phyloP scores from a whole-genome alignment of 208 protist species.

The Hexamita inflata region DNA sequence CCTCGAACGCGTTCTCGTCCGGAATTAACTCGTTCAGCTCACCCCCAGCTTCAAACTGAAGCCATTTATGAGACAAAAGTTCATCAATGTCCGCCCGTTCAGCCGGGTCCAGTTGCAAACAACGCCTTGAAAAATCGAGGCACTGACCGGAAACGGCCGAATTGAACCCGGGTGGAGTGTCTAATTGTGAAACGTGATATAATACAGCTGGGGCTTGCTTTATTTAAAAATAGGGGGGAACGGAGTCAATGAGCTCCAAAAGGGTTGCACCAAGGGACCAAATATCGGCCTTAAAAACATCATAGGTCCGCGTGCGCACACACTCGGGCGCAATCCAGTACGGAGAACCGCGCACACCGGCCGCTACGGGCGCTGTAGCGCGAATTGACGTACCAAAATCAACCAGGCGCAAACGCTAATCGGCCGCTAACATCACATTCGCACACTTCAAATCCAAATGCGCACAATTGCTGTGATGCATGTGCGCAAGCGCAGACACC shows the following conservation, averaged over 20 bases:
- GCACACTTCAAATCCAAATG: constrained; percentile 10
- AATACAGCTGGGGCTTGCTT: constrained; percentile 36
- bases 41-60: too few relatives aligned
- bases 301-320: neutral
- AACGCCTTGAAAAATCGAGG: constrained; percentile 29
- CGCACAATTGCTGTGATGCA: neutral
- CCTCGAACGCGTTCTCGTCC: too few relatives aligned
- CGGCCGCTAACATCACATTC: constrained; percentile 5
- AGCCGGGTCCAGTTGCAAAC: constrained; percentile 35
- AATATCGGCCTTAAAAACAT: neutral
- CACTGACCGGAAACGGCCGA: constrained; percentile 23
- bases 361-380: too few relatives aligned
- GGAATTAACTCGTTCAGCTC: too few relatives aligned
- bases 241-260: constrained; percentile 23
- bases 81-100: constrained; percentile 31
- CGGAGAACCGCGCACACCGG: too few relatives aligned
- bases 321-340: constrained; percentile 30
- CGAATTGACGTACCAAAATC: constrained; percentile 10
- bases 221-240: constrained; percentile 52
- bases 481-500: neutral
- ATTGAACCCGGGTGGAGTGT: constrained; percentile 32
- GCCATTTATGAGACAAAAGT: constrained; percentile 34
- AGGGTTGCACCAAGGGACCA: neutral
- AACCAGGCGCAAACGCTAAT: neutral
- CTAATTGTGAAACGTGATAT: constrained; percentile 37